These are phyloP conservation scores for Fusarium subtropicale DNA, from an alignment of 2,329 filamentous ascomycete genomes.

Conservation along the genomic window DNA sequence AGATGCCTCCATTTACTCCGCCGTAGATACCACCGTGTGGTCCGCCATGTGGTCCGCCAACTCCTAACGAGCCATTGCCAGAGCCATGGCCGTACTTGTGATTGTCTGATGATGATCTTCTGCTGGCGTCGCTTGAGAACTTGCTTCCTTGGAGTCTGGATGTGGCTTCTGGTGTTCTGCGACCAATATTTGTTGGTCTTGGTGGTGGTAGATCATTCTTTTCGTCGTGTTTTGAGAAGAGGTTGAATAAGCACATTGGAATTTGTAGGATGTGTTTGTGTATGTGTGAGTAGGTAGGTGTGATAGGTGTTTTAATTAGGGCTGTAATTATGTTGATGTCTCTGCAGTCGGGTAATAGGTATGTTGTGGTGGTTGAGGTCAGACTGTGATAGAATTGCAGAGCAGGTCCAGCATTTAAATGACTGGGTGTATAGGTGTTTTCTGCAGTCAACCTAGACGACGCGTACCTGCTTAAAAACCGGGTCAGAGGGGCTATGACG, in stretches of 20 bases:
- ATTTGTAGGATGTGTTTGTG: rapidly evolving
- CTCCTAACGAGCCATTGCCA: slow-evolving; percentile 17
- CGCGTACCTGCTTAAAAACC: slow-evolving; percentile 17
- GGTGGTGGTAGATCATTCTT: slow-evolving; percentile 16
- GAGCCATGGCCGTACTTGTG: slow-evolving; percentile 8
- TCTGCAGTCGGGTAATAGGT: neutral
- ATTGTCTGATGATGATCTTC: slow-evolving; percentile 14
- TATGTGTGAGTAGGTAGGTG: neutral
- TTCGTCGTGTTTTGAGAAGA: slow-evolving; percentile 31
- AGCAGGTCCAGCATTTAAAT: slow-evolving; percentile 1
- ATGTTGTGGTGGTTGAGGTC: neutral
- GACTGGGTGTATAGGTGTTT: neutral
- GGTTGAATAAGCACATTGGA: slow-evolving; percentile 31
- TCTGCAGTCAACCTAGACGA: neutral
- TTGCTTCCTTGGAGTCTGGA: slow-evolving; percentile 26
- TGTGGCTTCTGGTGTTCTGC: slow-evolving; percentile 31
- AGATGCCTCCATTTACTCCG: slow-evolving; percentile 32
- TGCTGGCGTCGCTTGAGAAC: slow-evolving; percentile 18
- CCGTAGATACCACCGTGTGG: slow-evolving; percentile 23
- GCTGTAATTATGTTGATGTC: neutral
- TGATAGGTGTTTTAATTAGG: neutral
- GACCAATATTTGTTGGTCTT: slow-evolving; percentile 15
- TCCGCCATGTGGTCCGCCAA: slow-evolving; percentile 17
- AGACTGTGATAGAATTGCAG: neutral
- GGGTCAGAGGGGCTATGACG: slow-evolving; percentile 14